Evolutionary conservation across 2,329 filamentous ascomycete genomes (phyloP), one percentile per base, ranked within the genome.

Genomic region (Xylariaceae sp.): DNA sequence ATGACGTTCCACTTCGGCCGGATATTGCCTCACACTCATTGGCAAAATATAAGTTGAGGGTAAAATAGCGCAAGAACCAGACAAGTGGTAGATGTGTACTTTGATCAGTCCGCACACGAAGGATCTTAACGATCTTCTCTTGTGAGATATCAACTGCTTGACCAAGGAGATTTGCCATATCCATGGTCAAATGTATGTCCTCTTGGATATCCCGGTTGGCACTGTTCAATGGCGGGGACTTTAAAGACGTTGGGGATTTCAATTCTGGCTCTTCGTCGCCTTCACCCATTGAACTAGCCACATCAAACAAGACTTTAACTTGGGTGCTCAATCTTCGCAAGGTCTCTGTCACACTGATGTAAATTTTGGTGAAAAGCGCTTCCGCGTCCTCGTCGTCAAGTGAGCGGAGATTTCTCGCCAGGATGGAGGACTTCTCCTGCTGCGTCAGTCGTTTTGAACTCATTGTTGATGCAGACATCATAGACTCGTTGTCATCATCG

Each of bases 301-400:
- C 87, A 63, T 98, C 93, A 9, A 98, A 73, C n/a, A 98, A 67
- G 9, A 97, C 83, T 63, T 98, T 98, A 41, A 93, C 86, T 61
- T 97, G 91, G 0, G 89, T 90, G 15, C 88, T 89, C 7, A 96
- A 69, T 55, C 93, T 78, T 42, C 93, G 77, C 36, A 98, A 63
- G 3, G 87, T 87, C 67, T 98, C 93, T 3, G 91, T 85, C 8
- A 96, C 84, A 26, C 86, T 82, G 15, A 89, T 85, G 57, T 97
- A 98, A 13, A 95, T 85, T 43, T 81, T 87, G 22, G 81, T 72
- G 12, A 97, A 76, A 53, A 97, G 78, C 6, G 83, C 79, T 63
- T 97, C 91, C 0, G 89, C 88, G 64, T 95, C 89, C 42, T 85
- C 81, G 2, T 87, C 72, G 40, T 94, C 89, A 44, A 98, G 69